phyloP scores from a whole-genome alignment of 1,139 yeast genomes.

The Saccharomyces pastorianus region DNA sequence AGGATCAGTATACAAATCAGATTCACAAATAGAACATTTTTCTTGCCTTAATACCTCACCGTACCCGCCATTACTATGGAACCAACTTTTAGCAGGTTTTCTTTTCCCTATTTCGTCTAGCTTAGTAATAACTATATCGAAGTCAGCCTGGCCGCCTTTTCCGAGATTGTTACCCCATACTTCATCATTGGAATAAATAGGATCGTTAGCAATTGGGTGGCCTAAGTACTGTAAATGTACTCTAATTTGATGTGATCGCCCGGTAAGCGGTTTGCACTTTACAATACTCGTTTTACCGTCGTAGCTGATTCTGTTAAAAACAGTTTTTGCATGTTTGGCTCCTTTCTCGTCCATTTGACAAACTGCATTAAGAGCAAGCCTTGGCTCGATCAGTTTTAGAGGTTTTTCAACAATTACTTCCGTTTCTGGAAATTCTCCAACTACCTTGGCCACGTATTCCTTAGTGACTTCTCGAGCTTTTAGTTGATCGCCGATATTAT shows the following conservation, averaged over 20 bases:
- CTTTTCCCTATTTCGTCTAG: conserved; percentile 65
- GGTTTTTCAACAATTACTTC: conserved; percentile 59
- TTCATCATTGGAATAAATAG: conserved; percentile 63
- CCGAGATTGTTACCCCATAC: conserved; percentile 79
- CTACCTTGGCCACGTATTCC: conserved; percentile 80
- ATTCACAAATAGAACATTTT: conserved; percentile 56
- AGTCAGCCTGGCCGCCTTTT: conserved; percentile 44
- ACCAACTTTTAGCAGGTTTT: conserved; percentile 60
- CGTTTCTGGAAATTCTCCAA: conserved; percentile 67
- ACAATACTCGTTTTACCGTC: conserved; percentile 60
- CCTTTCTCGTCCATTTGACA: conserved; percentile 37
- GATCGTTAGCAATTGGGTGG: conserved; percentile 90
- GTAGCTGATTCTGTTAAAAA: conserved; percentile 35
- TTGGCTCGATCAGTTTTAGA: conserved; percentile 64
- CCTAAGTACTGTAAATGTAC: conserved; percentile 86
- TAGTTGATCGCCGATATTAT: conserved; percentile 63
- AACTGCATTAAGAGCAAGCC: conserved; percentile 67
- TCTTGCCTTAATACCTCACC: conserved; percentile 60
- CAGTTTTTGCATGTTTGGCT: conserved; percentile 58
- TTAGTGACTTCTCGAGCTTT: conserved; percentile 69
- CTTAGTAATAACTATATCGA: conserved; percentile 38
- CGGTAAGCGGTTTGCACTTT: conserved; percentile 77
- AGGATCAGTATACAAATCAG: conserved; percentile 80
- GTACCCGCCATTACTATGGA: conserved; percentile 37
- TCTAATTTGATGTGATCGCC: conserved; percentile 90